A percentile compares a stretch with the other conserved stretches of the same genome.
phyloP scores from a whole-genome alignment of 305 asterid genomes.

The Fraxinus nigra region DNA sequence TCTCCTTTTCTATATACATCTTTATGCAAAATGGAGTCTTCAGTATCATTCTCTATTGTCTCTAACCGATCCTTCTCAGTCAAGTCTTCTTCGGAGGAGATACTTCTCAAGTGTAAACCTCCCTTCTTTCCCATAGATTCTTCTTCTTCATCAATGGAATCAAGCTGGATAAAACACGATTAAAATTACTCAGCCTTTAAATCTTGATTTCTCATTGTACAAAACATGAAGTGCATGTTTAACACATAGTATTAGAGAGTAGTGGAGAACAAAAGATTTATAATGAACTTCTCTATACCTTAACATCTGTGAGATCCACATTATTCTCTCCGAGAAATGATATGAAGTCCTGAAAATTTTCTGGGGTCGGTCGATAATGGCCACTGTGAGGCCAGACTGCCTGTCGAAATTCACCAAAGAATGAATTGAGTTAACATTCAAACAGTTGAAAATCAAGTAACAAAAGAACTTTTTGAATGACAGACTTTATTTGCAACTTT shows the following conservation, averaged over 20 bases:
- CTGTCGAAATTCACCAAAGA: background rate
- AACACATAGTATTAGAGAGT: background rate
- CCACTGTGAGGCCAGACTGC: conserved; percentile 61
- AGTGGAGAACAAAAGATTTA: background rate
- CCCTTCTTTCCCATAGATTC: conserved; percentile 27
- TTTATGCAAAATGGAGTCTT: conserved; percentile 12
- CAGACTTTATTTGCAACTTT: background rate
- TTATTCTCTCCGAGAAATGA: conserved; percentile 50
- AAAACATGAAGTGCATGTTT: background rate
- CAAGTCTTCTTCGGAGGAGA: conserved; percentile 48
- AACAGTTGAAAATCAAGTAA: background rate
- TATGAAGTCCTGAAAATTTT: conserved; percentile 56
- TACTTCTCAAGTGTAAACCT: conserved; percentile 31
- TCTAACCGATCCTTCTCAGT: conserved; percentile 24
- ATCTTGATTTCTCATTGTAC: background rate
- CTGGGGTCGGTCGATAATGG: conserved; percentile 62
- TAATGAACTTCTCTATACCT: conserved; percentile 32
- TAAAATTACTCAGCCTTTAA: conserved; percentile 9
- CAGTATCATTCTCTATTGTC: conserved; percentile 18
- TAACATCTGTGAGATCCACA: conserved; percentile 53
- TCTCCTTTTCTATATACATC: conserved; percentile 9
- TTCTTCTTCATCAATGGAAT: conserved; percentile 40
- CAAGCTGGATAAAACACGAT: conserved; percentile 39
- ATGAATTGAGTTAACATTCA: background rate
- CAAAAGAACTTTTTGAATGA: background rate